Evolutionary conservation across 805 yeast genomes (phyloP).

Genomic region (Cyberlindnera saturnus): DNA sequence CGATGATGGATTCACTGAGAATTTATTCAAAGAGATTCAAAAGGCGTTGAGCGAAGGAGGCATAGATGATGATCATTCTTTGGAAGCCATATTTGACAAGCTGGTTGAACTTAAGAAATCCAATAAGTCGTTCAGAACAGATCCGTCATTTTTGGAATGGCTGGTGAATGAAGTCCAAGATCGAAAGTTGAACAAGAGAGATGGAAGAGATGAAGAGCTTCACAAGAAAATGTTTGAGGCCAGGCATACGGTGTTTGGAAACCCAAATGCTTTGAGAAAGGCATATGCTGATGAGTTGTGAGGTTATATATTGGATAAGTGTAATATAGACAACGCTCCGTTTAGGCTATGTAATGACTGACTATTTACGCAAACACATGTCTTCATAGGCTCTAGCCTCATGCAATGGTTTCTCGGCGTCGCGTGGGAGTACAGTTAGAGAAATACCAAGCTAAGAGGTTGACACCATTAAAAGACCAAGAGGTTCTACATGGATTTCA

Average conservation of each 20-base stretch:
- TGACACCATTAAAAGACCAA: too few relatives aligned
- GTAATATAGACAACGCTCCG: background rate
- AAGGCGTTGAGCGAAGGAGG: constrained; percentile 22
- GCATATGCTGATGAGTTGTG: constrained; percentile 47
- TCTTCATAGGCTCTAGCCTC: too few relatives aligned
- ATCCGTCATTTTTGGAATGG: constrained; percentile 56
- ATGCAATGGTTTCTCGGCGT: too few relatives aligned
- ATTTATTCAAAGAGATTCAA: constrained; percentile 14
- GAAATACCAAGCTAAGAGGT: too few relatives aligned
- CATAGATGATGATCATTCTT: constrained; percentile 32
- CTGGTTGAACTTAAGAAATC: constrained; percentile 29
- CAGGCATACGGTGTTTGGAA: constrained; percentile 73
- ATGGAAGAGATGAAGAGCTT: constrained; percentile 27
- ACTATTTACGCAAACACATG: too few relatives aligned
- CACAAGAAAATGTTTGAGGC: constrained; percentile 36
- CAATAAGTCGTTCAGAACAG: constrained; percentile 23
- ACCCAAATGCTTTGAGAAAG: constrained; percentile 64
- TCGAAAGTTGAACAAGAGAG: constrained; percentile 24
- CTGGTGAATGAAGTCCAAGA: constrained; percentile 39
- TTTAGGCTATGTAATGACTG: too few relatives aligned
- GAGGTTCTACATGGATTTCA: too few relatives aligned
- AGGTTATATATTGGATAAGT: background rate
- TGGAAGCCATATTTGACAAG: constrained; percentile 36
- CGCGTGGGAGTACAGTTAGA: too few relatives aligned
- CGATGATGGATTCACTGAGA: constrained; percentile 4